Evolutionary conservation across 768 basidiomycete species (phyloP), one percentile per base, ranked within the genome.

Genomic region (Royoungia palumana): DNA sequence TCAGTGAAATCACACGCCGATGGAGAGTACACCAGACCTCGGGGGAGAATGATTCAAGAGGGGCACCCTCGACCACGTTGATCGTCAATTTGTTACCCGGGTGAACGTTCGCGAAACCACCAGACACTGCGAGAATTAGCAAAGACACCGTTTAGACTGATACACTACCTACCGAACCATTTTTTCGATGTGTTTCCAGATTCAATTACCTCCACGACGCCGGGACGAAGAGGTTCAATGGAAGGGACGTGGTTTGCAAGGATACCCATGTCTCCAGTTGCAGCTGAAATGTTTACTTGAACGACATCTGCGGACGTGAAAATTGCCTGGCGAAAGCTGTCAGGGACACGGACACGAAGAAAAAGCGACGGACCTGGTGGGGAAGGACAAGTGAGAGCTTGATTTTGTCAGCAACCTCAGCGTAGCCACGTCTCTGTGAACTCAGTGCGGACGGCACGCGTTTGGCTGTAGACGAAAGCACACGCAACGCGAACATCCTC

Each of bases 251-350:
- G 96, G 79, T 95, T 96, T 60, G 95, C 92, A 52, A 99, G 85
- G 61, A 99, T 90, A 77, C 96, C 96, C 94, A 98, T 97, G 72
- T 97, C 94, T 63, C 96, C 96, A 4, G 91, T 85, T 47, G 85
- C 90, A 35, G 94, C 96, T 30, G 94, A 75, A 60, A 97, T 75
- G 75, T 97, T 97, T 59, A 99, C 95, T 71, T 98, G 95, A 19
- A 89, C 82, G 50, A 97, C 95, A 69, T 94, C 94, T 60, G 82
- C 70, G 20, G 94, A 93, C 51, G 80, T 82, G 81, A 84, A 97
- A 69, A 99, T 83, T 46, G 94, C 76, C 95, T 99, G 63, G 42
- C 54, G 32, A 39, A 19, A 35, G 50, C 36, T 39, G 53, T 64
- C 49, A 57, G 57, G 43, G 35, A 50, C 40, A 34, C 21, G 36